Evolutionary conservation across 345 rosid genomes (phyloP).

Genomic region (Raphanus sativus): DNA sequence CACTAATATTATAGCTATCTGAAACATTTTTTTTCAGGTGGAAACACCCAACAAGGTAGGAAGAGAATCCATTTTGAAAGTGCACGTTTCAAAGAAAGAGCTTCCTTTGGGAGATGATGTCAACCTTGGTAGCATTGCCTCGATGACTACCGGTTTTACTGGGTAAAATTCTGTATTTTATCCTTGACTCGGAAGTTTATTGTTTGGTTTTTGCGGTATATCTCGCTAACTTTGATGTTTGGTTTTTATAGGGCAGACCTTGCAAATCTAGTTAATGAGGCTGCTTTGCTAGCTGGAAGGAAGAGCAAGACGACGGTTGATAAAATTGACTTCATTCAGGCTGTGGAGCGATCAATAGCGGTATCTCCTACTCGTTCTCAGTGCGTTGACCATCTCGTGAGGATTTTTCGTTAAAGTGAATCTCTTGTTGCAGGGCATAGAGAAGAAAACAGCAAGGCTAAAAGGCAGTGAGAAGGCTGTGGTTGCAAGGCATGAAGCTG

Average conservation of each 20-base stretch:
- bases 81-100: constrained; percentile 77
- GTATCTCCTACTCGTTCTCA: constrained; percentile 44
- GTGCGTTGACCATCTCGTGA: not conserved
- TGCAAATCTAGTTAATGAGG: constrained; percentile 94
- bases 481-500: constrained; percentile 97
- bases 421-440: constrained; percentile 66
- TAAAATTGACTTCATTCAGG: constrained; percentile 82
- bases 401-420: not conserved
- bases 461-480: constrained; percentile 88
- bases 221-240: constrained; percentile 12
- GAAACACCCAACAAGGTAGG: constrained; percentile 90
- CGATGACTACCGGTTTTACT: constrained; percentile 96
- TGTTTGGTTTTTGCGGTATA: not conserved
- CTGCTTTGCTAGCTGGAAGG: constrained; percentile 96
- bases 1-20: not conserved
- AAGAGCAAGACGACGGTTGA: constrained; percentile 70
- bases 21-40: constrained; percentile 52
- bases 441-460: constrained; percentile 89
- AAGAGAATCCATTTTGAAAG: constrained; percentile 90
- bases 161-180: constrained; percentile 51
- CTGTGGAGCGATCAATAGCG: constrained; percentile 89
- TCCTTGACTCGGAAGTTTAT: not conserved
- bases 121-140: constrained; percentile 72
- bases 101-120: constrained; percentile 81
- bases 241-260: constrained; percentile 82